Base-by-base conservation (phyloP, 23 red algal species). In the Gracilaria gracilis region DNA sequence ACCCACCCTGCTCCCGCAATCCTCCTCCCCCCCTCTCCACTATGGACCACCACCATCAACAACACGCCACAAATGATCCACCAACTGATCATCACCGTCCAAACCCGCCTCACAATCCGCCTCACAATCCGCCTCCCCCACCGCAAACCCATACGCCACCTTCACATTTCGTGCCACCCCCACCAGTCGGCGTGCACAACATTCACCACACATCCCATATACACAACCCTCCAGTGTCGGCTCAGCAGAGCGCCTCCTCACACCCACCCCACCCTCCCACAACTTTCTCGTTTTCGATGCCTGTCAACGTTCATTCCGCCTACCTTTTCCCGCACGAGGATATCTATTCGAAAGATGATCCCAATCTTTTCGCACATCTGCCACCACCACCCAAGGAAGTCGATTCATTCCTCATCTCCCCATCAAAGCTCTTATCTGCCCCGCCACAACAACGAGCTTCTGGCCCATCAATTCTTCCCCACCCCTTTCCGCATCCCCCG, bases 361-460 rank as follows among this genome's bases (percentile, higher is more conserved):
- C 72, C 38, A 77, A 50, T 31, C 42, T 77, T 23, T 77, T 77
- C 42, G 42, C 72, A 0, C 72, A 77, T 50, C 38, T 77, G 38
- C 46, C 39, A 15, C 38, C 72, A 0, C 72, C 72, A 9, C 46
- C 72, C 6, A 77, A 77, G 42, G 72, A 77, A 25, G 72, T 77
- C 42, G 72, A 77, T 50, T 77, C 72, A 16, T 77, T 77, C 39
- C 72, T 77, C 38, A 77, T 77, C 38, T 77, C 72, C 42, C 72
- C 72, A 9, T 77, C 72, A 5, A 77, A 77, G 72, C 46, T 77
- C 14, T 8, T 77, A 7, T 48, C 72, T 16, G 39, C 72, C 38
- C 39, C 72, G 23, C 39, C 72, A 9, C 72, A 34, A 20, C 72
- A 77, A 25, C 38, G 72, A 29, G 23, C 24, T 8, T 9, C 72